Percentiles rank a stretch among this genome's conserved stretches.
Conservation (phyloP, 1,284 basidiomycete genomes). For the Rhodotorula sp. region DNA sequence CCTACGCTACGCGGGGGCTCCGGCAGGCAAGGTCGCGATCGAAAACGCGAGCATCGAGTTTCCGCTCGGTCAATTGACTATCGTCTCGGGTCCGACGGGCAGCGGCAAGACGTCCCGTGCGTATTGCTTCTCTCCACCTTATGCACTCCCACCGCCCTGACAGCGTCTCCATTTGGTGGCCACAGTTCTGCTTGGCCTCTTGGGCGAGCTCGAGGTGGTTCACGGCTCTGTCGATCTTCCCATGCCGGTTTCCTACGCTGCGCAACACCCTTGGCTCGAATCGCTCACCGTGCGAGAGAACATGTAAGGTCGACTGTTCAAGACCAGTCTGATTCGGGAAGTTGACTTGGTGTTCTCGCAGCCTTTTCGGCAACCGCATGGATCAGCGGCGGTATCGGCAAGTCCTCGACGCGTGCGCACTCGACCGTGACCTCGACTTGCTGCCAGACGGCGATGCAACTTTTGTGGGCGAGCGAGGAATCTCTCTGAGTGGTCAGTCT, state of each 20-base stretch:
- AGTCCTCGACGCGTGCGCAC: conserved; percentile 72
- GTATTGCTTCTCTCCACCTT: conserved; percentile 6
- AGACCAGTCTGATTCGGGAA: neutral
- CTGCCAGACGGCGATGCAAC: conserved; percentile 80
- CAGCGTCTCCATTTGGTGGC: conserved; percentile 54
- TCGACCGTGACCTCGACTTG: conserved; percentile 77
- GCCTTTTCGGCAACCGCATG: conserved; percentile 80
- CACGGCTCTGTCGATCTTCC: conserved; percentile 73
- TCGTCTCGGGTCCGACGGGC: conserved; percentile 67
- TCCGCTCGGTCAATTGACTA: conserved; percentile 68
- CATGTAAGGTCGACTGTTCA: conserved; percentile 56
- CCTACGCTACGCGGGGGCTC: conserved; percentile 22
- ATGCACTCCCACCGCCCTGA: neutral
- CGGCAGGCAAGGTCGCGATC: conserved; percentile 67
- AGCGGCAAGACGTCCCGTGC: conserved; percentile 41
- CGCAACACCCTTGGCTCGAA: conserved; percentile 64
- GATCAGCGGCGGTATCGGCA: conserved; percentile 72
- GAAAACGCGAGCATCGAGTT: conserved; percentile 73
- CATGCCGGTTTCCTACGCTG: conserved; percentile 50
- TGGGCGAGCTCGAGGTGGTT: conserved; percentile 66
- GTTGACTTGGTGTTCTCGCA: conserved; percentile 62
- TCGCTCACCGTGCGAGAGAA: conserved; percentile 58
- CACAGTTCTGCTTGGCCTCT: conserved; percentile 49
- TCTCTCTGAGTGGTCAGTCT: conserved; percentile 70
- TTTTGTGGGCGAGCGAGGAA: conserved; percentile 56